These are phyloP conservation scores for Termitomyces sp. DNA, from an alignment of 768 basidiomycete species.

Conservation along the genomic window DNA sequence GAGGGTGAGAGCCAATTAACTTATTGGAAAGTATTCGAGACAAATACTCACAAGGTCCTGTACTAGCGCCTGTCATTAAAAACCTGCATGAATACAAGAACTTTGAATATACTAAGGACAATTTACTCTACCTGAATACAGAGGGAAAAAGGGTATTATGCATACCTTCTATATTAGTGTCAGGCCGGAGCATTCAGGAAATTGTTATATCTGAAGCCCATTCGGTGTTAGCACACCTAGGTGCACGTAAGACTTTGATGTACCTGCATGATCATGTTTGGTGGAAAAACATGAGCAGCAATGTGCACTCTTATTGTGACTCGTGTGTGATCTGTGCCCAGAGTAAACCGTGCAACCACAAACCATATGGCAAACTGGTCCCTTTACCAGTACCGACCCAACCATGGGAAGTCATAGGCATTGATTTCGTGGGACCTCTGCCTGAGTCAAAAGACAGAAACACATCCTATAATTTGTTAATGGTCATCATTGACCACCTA, in stretches of 20 bases:
- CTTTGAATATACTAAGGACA: conserved; percentile 8
- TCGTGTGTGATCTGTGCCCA: background rate
- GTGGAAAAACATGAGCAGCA: background rate
- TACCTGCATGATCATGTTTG: conserved; percentile 22
- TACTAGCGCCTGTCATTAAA: conserved; percentile 13
- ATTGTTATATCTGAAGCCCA: conserved; percentile 33
- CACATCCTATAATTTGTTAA: too few species aligned
- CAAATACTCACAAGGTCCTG: conserved; percentile 5
- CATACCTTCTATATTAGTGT: conserved; percentile 14
- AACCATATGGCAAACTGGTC: background rate
- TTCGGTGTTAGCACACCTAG: conserved; percentile 32
- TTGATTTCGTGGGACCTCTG: background rate
- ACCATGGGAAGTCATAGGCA: background rate
- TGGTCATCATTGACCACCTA: too few species aligned
- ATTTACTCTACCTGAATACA: conserved; percentile 11
- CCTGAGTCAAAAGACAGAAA: too few species aligned
- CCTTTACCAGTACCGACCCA: background rate
- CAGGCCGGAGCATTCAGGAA: conserved; percentile 17
- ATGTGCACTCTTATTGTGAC: background rate
- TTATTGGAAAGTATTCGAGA: conserved; percentile 7
- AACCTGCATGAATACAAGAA: conserved; percentile 13
- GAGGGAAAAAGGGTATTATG: conserved; percentile 7
- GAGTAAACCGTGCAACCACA: background rate
- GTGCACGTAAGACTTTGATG: conserved; percentile 25
- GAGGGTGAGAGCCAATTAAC: background rate